phyloP scores from a whole-genome alignment of 371 early-diverging fungal species.

The Capillidium heterosporum region DNA sequence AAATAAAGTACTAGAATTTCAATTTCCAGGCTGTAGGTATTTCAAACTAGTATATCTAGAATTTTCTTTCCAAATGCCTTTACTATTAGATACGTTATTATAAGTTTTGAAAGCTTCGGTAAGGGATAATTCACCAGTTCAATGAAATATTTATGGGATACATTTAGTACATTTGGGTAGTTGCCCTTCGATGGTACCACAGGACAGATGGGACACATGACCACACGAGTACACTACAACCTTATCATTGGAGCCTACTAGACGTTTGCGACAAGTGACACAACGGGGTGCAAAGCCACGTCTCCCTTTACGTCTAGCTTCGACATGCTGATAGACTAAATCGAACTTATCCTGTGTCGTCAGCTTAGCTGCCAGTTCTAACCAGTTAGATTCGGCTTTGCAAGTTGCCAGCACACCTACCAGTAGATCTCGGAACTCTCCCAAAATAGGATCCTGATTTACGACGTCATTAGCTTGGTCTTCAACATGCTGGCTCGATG shows the following conservation, averaged over 20 bases:
- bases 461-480: too few relatives aligned
- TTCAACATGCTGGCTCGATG: background rate
- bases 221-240: conserved; percentile 3
- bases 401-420: background rate
- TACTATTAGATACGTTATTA: too few relatives aligned
- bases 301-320: background rate
- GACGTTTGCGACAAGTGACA: background rate
- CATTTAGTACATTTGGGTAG: too few relatives aligned
- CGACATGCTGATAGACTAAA: background rate
- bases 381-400: background rate
- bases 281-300: background rate
- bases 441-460: background rate
- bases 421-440: conserved; percentile 1
- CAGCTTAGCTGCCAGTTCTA: background rate
- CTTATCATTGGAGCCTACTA: background rate
- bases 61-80: too few relatives aligned
- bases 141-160: too few relatives aligned
- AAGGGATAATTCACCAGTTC: too few relatives aligned
- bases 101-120: too few relatives aligned
- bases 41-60: too few relatives aligned
- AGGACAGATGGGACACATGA: background rate
- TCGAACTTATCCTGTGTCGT: background rate
- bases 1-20: too few relatives aligned
- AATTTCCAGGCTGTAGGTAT: too few relatives aligned
- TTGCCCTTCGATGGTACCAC: background rate